Evolutionary conservation across 1,284 basidiomycete genomes (phyloP).

Genomic region (Apiotrichum siamense): DNA sequence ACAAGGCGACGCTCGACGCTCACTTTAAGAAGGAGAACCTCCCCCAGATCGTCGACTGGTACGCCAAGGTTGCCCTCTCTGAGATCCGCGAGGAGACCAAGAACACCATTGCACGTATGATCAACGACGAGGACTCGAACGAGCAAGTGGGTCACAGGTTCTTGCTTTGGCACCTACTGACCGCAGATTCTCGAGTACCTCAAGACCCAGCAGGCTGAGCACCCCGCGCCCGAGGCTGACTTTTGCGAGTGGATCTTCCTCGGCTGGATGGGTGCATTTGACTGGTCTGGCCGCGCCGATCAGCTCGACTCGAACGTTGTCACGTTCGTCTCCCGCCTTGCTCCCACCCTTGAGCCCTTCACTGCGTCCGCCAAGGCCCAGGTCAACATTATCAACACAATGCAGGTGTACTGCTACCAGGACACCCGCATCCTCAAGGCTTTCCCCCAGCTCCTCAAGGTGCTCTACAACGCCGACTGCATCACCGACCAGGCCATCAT

Average conservation of each 20-base stretch:
- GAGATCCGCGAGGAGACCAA: constrained; percentile 64
- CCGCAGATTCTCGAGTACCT: constrained; percentile 66
- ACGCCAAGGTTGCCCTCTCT: constrained; percentile 75
- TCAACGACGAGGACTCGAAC: constrained; percentile 55
- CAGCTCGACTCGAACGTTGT: constrained; percentile 79
- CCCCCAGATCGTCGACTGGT: constrained; percentile 79
- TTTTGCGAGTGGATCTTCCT: constrained; percentile 85
- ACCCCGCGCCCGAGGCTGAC: constrained; percentile 67
- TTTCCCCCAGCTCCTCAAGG: constrained; percentile 90
- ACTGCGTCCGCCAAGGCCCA: constrained; percentile 78
- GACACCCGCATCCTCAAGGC: constrained; percentile 89
- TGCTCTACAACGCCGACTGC: constrained; percentile 91
- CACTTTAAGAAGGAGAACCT: constrained; percentile 78
- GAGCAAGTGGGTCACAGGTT: constrained; percentile 54
- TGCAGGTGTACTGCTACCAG: constrained; percentile 91
- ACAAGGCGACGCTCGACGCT: constrained; percentile 66
- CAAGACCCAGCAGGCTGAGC: constrained; percentile 54
- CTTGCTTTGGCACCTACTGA: neutral
- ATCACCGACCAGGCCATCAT: constrained; percentile 92
- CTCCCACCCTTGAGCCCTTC: constrained; percentile 81
- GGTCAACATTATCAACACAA: constrained; percentile 84
- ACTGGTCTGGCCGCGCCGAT: constrained; percentile 80
- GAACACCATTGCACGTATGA: constrained; percentile 57
- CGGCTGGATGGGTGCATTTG: constrained; percentile 76
- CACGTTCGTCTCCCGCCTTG: constrained; percentile 72